Evolutionary conservation across 805 yeast genomes (phyloP).

Genomic region (Schwanniomyces pseudopolymorphus): DNA sequence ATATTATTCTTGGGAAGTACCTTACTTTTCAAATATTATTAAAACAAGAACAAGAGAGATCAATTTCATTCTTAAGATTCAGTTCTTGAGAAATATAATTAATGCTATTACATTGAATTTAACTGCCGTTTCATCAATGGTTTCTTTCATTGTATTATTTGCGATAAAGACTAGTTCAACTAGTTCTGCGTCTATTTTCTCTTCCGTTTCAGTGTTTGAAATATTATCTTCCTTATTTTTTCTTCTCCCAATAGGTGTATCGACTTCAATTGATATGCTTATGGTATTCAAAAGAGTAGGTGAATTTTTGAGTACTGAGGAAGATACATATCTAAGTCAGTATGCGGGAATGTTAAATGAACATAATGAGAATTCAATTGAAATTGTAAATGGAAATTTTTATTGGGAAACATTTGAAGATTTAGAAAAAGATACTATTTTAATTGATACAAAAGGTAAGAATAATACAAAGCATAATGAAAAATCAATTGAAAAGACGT

Average conservation of each 20-base stretch:
- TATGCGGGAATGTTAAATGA: not conserved
- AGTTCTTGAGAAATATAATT: slow-evolving; percentile 56
- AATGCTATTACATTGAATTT: slow-evolving; percentile 63
- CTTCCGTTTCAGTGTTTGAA: slow-evolving; percentile 65
- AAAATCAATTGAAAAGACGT: slow-evolving; percentile 6
- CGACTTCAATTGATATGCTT: slow-evolving; percentile 63
- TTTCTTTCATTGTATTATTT: slow-evolving; percentile 37
- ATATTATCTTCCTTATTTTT: slow-evolving; percentile 57
- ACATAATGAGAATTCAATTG: slow-evolving; percentile 39
- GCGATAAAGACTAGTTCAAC: slow-evolving; percentile 20
- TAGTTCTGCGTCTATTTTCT: slow-evolving; percentile 58
- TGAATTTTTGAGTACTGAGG: slow-evolving; percentile 31
- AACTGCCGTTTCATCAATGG: slow-evolving; percentile 68
- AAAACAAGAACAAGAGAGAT: slow-evolving; percentile 60
- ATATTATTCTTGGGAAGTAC: slow-evolving; percentile 84
- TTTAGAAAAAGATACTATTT: slow-evolving; percentile 12
- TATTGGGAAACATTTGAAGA: slow-evolving; percentile 50
- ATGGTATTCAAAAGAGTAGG: slow-evolving; percentile 59
- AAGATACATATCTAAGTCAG: not conserved
- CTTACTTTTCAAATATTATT: slow-evolving; percentile 58
- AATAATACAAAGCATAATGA: slow-evolving; percentile 15
- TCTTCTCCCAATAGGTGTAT: slow-evolving; percentile 63
- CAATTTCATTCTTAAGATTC: slow-evolving; percentile 55
- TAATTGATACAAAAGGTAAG: slow-evolving; percentile 4
- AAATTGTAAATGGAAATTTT: slow-evolving; percentile 53